Percentiles rank a stretch among this genome's conserved stretches.
Conservation (phyloP, 2,329 filamentous ascomycete species). For the Penicillium psychrosexuale region DNA sequence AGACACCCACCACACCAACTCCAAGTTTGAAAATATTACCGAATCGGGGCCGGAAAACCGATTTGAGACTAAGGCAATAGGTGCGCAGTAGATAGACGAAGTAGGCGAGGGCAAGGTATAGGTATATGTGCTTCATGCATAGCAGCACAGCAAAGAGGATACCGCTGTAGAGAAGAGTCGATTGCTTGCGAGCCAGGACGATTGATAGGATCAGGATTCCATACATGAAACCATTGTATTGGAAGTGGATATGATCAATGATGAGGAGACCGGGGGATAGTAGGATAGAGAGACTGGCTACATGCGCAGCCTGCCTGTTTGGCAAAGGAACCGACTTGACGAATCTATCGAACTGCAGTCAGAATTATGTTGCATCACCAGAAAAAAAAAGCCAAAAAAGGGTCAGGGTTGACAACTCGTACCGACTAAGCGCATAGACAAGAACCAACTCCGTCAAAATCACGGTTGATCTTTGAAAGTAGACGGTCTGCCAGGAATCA, state of each 20-base stretch:
- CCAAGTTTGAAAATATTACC: conserved; percentile 82
- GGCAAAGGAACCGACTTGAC: conserved; percentile 65
- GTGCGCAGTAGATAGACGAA: conserved; percentile 87
- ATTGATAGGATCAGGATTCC: conserved; percentile 84
- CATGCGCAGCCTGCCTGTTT: conserved; percentile 75
- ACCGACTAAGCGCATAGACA: conserved; percentile 77
- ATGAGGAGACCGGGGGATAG: conserved; percentile 91
- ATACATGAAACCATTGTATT: conserved; percentile 98
- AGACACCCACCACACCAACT: conserved; percentile 65
- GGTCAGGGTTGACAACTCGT: conserved; percentile 24
- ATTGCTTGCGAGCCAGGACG: conserved; percentile 72
- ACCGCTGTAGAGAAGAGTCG: conserved; percentile 73
- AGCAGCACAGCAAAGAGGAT: conserved; percentile 79
- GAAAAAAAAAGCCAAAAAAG: background rate
- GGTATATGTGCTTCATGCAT: conserved; percentile 97
- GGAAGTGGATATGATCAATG: conserved; percentile 98
- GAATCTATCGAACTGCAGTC: conserved; percentile 52
- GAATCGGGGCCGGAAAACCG: conserved; percentile 71
- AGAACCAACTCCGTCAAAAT: conserved; percentile 81
- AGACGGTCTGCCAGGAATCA: conserved; percentile 88
- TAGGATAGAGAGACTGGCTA: conserved; percentile 81
- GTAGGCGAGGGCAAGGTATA: conserved; percentile 93
- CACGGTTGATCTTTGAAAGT: conserved; percentile 88
- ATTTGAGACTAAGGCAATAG: conserved; percentile 80
- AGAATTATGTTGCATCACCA: background rate